Evolutionary conservation across 768 basidiomycete genomes (phyloP).

Genomic region (Suillus tomentosus): DNA sequence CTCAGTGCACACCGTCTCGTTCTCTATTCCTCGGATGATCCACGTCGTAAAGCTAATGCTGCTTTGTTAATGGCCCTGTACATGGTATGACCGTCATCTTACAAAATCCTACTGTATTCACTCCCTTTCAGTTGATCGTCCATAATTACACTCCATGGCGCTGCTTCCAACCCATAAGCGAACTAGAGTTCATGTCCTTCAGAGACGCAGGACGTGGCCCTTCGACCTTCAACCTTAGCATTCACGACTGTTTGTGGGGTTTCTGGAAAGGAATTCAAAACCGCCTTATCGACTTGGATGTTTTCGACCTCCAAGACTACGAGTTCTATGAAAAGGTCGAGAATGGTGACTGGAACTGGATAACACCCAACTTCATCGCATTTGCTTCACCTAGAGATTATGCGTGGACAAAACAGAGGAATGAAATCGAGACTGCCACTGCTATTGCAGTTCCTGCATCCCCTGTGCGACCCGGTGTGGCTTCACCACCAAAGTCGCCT

Average conservation of each 20-base stretch:
- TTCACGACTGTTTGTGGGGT: conserved; percentile 91
- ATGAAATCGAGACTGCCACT: conserved; percentile 53
- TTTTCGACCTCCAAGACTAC: conserved; percentile 91
- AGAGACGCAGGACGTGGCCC: conserved; percentile 92
- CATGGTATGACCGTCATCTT: conserved; percentile 57
- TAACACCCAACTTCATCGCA: conserved; percentile 89
- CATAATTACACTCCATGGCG: conserved; percentile 89
- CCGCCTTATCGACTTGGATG: conserved; percentile 90
- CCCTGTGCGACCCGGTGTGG: conserved; percentile 30
- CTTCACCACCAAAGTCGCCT: conserved; percentile 17
- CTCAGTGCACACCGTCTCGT: conserved; percentile 75
- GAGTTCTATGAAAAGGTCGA: conserved; percentile 95
- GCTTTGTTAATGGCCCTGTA: conserved; percentile 94
- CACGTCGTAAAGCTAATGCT: conserved; percentile 89
- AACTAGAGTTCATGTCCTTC: conserved; percentile 92
- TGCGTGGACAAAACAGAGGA: conserved; percentile 76
- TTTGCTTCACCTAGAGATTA: conserved; percentile 91
- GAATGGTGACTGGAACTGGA: conserved; percentile 96
- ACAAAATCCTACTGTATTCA: conserved; percentile 19
- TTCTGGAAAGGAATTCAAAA: conserved; percentile 91
- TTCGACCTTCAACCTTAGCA: conserved; percentile 90
- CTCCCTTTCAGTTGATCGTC: conserved; percentile 78
- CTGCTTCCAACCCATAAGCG: conserved; percentile 91
- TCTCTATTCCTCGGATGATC: conserved; percentile 85
- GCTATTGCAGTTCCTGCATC: conserved; percentile 22